phyloP scores from a whole-genome alignment of 192 early-diverging fungal genomes.

The Coemansia umbellata region DNA sequence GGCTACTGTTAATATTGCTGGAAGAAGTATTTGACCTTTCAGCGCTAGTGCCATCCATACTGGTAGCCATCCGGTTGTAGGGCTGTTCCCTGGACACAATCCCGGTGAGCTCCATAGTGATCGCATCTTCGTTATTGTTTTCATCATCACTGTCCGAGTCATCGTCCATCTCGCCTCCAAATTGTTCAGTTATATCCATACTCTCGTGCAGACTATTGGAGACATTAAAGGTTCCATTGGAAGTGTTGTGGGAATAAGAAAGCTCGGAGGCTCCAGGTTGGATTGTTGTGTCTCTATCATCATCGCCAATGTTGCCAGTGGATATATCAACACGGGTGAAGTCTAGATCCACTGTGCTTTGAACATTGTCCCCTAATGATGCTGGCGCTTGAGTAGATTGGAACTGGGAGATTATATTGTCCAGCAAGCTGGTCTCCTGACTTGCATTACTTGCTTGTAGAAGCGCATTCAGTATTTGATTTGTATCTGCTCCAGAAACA shows the following conservation, averaged over 20 bases:
- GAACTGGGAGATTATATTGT: conserved; percentile 31
- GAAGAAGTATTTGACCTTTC: no score
- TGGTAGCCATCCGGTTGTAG: no score
- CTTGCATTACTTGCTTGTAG: conserved; percentile 16
- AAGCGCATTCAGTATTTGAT: conserved; percentile 11
- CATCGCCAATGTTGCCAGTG: not conserved
- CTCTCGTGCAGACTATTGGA: no score
- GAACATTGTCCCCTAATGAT: not conserved
- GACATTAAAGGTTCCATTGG: not conserved
- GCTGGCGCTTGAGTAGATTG: conserved; percentile 1
- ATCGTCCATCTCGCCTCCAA: not conserved
- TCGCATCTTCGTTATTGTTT: conserved; percentile 21
- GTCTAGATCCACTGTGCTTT: conserved; percentile 15
- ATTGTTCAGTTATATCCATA: not conserved
- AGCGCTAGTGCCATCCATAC: no score
- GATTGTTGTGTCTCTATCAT: conserved; percentile 10
- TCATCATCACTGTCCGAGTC: conserved; percentile 3
- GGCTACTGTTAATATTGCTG: no score
- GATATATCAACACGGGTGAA: conserved; percentile 22
- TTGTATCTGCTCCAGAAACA: not conserved
- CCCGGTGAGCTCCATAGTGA: conserved; percentile 47
- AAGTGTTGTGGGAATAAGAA: not conserved
- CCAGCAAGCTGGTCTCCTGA: conserved; percentile 38
- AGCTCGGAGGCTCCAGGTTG: not conserved
- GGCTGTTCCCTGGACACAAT: conserved; percentile 18